Conservation (phyloP, 495 filamentous ascomycete species). For the Cercophora scortea region DNA sequence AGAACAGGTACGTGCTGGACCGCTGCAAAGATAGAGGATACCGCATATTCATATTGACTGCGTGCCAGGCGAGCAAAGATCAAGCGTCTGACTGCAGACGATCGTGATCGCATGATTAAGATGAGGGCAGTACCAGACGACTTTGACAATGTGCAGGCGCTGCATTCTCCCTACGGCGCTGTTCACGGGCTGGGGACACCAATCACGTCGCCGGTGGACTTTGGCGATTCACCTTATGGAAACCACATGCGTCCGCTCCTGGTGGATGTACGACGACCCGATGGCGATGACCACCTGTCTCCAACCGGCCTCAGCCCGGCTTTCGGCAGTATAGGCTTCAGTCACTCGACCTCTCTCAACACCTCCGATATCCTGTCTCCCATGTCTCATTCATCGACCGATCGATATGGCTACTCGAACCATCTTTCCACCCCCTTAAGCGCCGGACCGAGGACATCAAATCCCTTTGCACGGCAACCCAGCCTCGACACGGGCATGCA, state of each 20-base stretch:
- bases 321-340: slow-evolving; percentile 55
- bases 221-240: slow-evolving; percentile 41
- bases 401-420: slow-evolving; percentile 44
- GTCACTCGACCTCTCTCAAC: slow-evolving; percentile 36
- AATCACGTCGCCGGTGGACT: slow-evolving; percentile 50
- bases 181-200: slow-evolving; percentile 48
- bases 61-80: slow-evolving; percentile 78
- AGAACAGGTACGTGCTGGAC: slow-evolving; percentile 71
- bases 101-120: slow-evolving; percentile 89
- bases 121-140: slow-evolving; percentile 85
- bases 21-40: neutral
- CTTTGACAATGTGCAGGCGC: slow-evolving; percentile 85
- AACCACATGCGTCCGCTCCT: slow-evolving; percentile 54
- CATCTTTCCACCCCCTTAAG: slow-evolving; percentile 35
- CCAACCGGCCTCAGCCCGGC: slow-evolving; percentile 55
- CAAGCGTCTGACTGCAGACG: slow-evolving; percentile 87
- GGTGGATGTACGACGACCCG: slow-evolving; percentile 50
- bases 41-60: slow-evolving; percentile 14
- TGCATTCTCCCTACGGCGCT: slow-evolving; percentile 67
- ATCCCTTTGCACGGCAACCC: slow-evolving; percentile 46
- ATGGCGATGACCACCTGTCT: slow-evolving; percentile 50
- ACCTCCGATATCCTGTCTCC: slow-evolving; percentile 47
- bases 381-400: slow-evolving; percentile 41
- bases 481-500: slow-evolving; percentile 40
- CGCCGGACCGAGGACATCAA: slow-evolving; percentile 42